Base-by-base conservation (phyloP, 768 basidiomycete genomes). In the Boletus fagicola region DNA sequence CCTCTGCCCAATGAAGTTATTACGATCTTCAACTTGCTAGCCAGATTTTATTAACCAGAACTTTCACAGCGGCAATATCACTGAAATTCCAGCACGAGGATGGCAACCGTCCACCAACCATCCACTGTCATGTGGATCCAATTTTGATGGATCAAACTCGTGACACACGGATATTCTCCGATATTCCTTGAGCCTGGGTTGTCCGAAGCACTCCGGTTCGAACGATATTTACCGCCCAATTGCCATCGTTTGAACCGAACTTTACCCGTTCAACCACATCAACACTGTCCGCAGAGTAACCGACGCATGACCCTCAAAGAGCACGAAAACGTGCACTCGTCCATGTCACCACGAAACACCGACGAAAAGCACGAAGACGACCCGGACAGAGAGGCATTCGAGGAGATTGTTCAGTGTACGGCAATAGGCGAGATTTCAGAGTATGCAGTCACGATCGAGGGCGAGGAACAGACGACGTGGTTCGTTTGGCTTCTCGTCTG, bases 401-500 rank as follows among this genome's bases (percentile, higher is more conserved):
- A 70, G 16, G 58, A 66, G 38, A 38, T 68, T 6, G 57, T 45
- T 9, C 64, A 59, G 39, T 35, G 60, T 51, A 42, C 52, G 2
- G 61, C 56, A 2, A 31, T 46, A 13, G 83, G 80, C 24, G 83
- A 84, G 61, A 83, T 86, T 46, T 83, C 82, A 49, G 85, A 86
- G 61, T 66, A 82, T 53, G 76, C 79, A 1, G 81, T 84, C 8
- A 79, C 84, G 11, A 82, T 81, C 18, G 86, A 87, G 62, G 85
- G 84, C 13, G 86, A 87, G 56, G 85, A 86, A 56, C 74, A 72
- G 57, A 85, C 84, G 24, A 87, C 87, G 0, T 82, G 80, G 78
- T 90, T 90, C 60, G 83, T 92, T 2, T 90, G 88, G 87, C 74
- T 85, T n/a, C 78, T 92, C 42, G 89, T 91, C 15, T 69, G 80